phyloP scores from a whole-genome alignment of 306 rosid species.

The Cicer judaicum region DNA sequence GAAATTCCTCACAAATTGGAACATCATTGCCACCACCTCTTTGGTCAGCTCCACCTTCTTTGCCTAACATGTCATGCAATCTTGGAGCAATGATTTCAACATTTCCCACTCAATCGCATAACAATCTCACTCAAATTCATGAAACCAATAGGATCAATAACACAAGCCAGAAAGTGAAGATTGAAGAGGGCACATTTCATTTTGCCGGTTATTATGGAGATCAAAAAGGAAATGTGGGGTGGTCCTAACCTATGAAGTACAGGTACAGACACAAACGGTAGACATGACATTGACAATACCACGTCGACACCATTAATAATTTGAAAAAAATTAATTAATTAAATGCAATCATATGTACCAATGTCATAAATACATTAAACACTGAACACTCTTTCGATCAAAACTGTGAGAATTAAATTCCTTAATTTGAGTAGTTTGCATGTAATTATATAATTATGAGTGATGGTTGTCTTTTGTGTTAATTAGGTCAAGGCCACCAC shows the following conservation, averaged over 20 bases:
- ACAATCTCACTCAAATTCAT: constrained; percentile 39
- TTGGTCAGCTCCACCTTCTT: constrained; percentile 59
- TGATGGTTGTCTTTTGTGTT: constrained; percentile 1
- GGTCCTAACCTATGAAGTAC: background rate
- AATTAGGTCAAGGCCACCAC: background rate
- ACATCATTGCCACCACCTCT: constrained; percentile 44
- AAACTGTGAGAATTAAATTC: too few species aligned
- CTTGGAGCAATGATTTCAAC: background rate
- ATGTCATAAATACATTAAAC: too few species aligned
- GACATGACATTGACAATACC: too few species aligned
- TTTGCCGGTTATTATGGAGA: constrained; percentile 36
- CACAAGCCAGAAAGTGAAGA: constrained; percentile 47
- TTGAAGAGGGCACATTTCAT: constrained; percentile 40
- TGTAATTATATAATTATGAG: constrained; percentile 27
- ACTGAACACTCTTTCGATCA: too few species aligned
- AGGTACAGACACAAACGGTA: too few species aligned
- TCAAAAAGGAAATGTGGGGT: constrained; percentile 42
- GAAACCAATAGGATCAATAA: constrained; percentile 39
- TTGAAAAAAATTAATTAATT: too few species aligned
- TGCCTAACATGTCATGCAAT: constrained; percentile 61
- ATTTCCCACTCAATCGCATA: too few species aligned
- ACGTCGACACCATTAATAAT: too few species aligned
- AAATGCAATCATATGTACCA: too few species aligned
- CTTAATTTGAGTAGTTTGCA: constrained; percentile 38
- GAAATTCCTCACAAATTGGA: constrained; percentile 60